A percentile compares a stretch with the other conserved stretches of the same genome.
These are phyloP conservation scores for Pestalotiopsis sp. DNA, from an alignment of 2,329 filamentous ascomycete genomes.

Conservation along the genomic window DNA sequence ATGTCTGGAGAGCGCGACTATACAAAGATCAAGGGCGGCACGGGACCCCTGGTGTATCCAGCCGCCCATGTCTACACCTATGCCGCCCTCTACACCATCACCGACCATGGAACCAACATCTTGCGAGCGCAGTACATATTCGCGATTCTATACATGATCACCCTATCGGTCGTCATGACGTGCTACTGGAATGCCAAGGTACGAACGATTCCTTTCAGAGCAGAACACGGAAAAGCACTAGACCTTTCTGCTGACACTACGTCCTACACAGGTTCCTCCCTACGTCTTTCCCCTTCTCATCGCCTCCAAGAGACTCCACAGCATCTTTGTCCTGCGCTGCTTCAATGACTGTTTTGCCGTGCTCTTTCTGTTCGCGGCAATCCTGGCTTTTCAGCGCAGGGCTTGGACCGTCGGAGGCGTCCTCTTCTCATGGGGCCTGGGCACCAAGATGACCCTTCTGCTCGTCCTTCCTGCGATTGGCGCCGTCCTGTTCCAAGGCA, in stretches of 20 bases:
- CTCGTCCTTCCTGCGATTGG: conserved; percentile 82
- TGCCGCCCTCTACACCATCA: conserved; percentile 75
- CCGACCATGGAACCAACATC: conserved; percentile 76
- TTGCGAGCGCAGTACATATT: conserved; percentile 83
- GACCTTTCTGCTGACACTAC: background rate
- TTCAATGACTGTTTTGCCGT: conserved; percentile 96
- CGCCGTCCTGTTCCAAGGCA: conserved; percentile 72
- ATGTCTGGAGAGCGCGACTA: conserved; percentile 88
- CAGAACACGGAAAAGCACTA: background rate
- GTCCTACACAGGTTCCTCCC: conserved; percentile 66
- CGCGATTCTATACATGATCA: conserved; percentile 74
- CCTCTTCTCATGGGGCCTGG: conserved; percentile 77
- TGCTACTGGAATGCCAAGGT: conserved; percentile 80
- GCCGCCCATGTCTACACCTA: conserved; percentile 94
- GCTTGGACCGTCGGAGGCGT: conserved; percentile 74
- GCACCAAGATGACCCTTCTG: conserved; percentile 94
- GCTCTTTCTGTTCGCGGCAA: conserved; percentile 80
- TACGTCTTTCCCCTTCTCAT: conserved; percentile 87
- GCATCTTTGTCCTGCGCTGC: conserved; percentile 86
- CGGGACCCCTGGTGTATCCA: conserved; percentile 93
- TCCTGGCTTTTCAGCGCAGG: conserved; percentile 75
- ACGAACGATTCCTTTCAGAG: conserved; percentile 20
- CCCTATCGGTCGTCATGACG: conserved; percentile 75
- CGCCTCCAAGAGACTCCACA: conserved; percentile 89
- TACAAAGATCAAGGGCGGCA: conserved; percentile 79